phyloP scores from a whole-genome alignment of 192 early-diverging fungal genomes.

The Coemansia pectinata region DNA sequence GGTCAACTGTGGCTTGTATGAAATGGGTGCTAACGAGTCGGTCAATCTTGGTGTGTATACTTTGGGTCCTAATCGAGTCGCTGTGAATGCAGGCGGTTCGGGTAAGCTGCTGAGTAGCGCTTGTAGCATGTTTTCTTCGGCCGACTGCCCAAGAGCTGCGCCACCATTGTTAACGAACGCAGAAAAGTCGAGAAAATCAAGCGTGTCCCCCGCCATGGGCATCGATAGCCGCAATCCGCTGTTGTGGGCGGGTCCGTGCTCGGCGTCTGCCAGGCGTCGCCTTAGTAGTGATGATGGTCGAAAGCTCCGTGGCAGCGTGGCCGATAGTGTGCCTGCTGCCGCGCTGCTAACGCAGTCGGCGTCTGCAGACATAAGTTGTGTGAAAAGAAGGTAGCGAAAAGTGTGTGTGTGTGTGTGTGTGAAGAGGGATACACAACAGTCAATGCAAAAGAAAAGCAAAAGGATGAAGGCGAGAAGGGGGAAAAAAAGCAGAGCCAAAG shows the following conservation, averaged over 20 bases:
- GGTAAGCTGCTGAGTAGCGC: slow-evolving; percentile 45
- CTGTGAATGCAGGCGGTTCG: slow-evolving; percentile 30
- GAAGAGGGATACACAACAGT: background rate
- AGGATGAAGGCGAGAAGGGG: background rate
- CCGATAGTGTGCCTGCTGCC: background rate
- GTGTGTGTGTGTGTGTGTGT: no score
- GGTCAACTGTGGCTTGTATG: slow-evolving; percentile 5
- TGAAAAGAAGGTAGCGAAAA: background rate
- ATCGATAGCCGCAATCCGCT: slow-evolving; percentile 7
- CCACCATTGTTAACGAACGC: slow-evolving; percentile 7
- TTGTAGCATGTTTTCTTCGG: slow-evolving; percentile 44
- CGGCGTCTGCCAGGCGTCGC: slow-evolving; percentile 17
- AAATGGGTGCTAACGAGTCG: slow-evolving; percentile 14
- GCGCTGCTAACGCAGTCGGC: background rate
- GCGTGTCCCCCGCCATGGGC: slow-evolving; percentile 7
- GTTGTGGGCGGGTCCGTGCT: background rate
- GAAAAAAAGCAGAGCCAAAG: background rate
- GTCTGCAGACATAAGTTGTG: slow-evolving; percentile 1
- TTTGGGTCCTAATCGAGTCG: slow-evolving; percentile 6
- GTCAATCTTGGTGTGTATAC: slow-evolving; percentile 4
- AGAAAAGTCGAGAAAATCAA: slow-evolving; percentile 10
- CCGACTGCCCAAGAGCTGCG: background rate
- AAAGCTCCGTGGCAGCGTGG: slow-evolving; percentile 30
- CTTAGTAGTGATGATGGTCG: slow-evolving; percentile 30
- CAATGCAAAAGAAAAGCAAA: slow-evolving; percentile 4